A percentile compares a stretch with the other conserved stretches of the same genome.
phyloP scores from a whole-genome alignment of 495 filamentous ascomycete genomes.

The Penicillium longicatenatum region DNA sequence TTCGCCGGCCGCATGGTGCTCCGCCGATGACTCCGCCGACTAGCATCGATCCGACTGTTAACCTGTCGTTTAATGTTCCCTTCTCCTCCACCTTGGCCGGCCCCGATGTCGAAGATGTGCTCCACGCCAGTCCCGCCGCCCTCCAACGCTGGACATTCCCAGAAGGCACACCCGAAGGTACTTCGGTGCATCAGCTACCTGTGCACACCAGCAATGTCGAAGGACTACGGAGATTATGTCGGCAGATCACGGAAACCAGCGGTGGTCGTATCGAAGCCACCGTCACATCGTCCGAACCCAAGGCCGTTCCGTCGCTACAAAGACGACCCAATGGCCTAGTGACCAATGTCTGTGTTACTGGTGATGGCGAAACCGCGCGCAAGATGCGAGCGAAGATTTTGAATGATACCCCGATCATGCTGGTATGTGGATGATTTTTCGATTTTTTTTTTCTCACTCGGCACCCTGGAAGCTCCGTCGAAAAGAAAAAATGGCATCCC shows the following conservation, averaged over 20 bases:
- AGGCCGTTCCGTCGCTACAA: slow-evolving; percentile 66
- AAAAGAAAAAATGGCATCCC: slow-evolving; percentile 7
- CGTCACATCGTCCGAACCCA: slow-evolving; percentile 80
- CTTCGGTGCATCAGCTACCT: slow-evolving; percentile 80
- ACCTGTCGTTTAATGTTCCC: slow-evolving; percentile 90
- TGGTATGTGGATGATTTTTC: slow-evolving; percentile 63
- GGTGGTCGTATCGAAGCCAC: slow-evolving; percentile 74
- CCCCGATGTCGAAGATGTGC: slow-evolving; percentile 86
- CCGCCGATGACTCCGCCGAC: slow-evolving; percentile 66
- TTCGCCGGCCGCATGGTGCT: slow-evolving; percentile 68
- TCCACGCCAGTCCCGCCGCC: slow-evolving; percentile 82
- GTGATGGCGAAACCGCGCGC: slow-evolving; percentile 78
- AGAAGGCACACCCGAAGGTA: slow-evolving; percentile 78
- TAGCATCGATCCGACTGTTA: slow-evolving; percentile 67
- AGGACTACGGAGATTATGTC: slow-evolving; percentile 72
- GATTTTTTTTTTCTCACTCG: slow-evolving; percentile 12
- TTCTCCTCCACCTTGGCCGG: slow-evolving; percentile 89
- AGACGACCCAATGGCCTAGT: slow-evolving; percentile 72
- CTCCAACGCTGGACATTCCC: slow-evolving; percentile 90
- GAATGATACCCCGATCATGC: slow-evolving; percentile 80
- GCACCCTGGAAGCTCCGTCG: slow-evolving; percentile 4
- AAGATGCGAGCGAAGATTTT: slow-evolving; percentile 82
- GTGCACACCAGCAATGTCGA: slow-evolving; percentile 85
- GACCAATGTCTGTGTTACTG: slow-evolving; percentile 87
- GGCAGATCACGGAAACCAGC: slow-evolving; percentile 71